Evolutionary conservation across 495 filamentous ascomycete species (phyloP).

Genomic region (Xylaria grammica): DNA sequence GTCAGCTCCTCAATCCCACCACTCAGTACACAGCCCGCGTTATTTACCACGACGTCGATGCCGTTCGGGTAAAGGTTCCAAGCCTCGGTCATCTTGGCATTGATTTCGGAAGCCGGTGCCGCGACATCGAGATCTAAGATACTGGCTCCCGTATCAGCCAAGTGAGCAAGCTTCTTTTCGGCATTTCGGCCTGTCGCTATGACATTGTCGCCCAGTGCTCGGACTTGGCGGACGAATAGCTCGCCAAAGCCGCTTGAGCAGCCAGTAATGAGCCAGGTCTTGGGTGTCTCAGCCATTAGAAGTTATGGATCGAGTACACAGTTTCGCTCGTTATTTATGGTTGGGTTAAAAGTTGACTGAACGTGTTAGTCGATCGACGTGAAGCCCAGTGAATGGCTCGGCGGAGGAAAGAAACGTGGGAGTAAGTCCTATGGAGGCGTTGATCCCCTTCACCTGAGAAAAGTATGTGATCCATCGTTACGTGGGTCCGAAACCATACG

Average conservation of each 20-base stretch:
- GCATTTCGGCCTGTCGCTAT: slow-evolving; percentile 59
- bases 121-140: slow-evolving; percentile 55
- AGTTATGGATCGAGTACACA: no score
- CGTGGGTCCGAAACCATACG: no score
- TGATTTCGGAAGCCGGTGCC: slow-evolving; percentile 42
- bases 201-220: slow-evolving; percentile 56
- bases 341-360: no score
- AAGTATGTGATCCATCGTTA: no score
- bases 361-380: no score
- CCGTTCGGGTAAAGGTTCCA: slow-evolving; percentile 27
- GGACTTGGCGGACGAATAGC: slow-evolving; percentile 47
- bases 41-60: slow-evolving; percentile 63
- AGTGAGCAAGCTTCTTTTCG: slow-evolving; percentile 40
- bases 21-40: slow-evolving; percentile 55
- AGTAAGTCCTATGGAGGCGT: no score
- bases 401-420: no score
- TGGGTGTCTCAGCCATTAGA: no score
- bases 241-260: slow-evolving; percentile 52
- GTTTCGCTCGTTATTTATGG: no score
- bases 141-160: slow-evolving; percentile 45
- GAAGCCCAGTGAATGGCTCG: no score
- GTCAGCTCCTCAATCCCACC: slow-evolving; percentile 52
- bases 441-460: no score
- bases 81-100: slow-evolving; percentile 40
- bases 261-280: slow-evolving; percentile 49